These are phyloP conservation scores for Polyplosphaeria fusca DNA, from an alignment of 495 filamentous ascomycete species.

Conservation along the genomic window DNA sequence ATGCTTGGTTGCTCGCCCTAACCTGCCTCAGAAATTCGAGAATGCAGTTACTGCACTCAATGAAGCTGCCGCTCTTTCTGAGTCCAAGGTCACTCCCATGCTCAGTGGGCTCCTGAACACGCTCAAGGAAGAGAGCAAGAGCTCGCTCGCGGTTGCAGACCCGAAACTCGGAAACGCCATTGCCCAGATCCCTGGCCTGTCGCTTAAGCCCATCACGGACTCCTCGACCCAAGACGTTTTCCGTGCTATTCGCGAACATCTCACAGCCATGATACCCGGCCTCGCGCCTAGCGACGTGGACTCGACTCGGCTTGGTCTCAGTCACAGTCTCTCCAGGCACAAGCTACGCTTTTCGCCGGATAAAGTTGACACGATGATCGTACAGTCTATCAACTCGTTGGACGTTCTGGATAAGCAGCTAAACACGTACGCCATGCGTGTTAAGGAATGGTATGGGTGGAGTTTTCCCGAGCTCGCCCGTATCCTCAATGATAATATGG, in stretches of 20 bases:
- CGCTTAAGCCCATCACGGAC: conserved; percentile 81
- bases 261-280: conserved; percentile 86
- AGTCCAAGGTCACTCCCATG: conserved; percentile 92
- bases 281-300: conserved; percentile 79
- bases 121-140: conserved; percentile 97
- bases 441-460: conserved; percentile 99
- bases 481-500: conserved; percentile 96
- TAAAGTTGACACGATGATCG: conserved; percentile 99
- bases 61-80: conserved; percentile 80
- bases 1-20: background rate
- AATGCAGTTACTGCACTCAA: conserved; percentile 81
- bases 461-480: conserved; percentile 97
- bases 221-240: conserved; percentile 82
- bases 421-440: conserved; percentile 97
- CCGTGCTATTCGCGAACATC: conserved; percentile 86
- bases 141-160: conserved; percentile 90
- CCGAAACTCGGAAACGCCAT: conserved; percentile 91
- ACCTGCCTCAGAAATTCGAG: no score
- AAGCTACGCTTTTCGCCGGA: conserved; percentile 98
- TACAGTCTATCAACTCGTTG: conserved; percentile 89
- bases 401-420: conserved; percentile 98
- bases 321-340: conserved; percentile 95
- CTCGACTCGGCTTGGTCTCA: conserved; percentile 91
- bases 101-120: conserved; percentile 74
- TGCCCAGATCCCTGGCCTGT: conserved; percentile 83